Conservation (phyloP, 2,329 filamentous ascomycete genomes). For the Fusarium lyarnte region DNA sequence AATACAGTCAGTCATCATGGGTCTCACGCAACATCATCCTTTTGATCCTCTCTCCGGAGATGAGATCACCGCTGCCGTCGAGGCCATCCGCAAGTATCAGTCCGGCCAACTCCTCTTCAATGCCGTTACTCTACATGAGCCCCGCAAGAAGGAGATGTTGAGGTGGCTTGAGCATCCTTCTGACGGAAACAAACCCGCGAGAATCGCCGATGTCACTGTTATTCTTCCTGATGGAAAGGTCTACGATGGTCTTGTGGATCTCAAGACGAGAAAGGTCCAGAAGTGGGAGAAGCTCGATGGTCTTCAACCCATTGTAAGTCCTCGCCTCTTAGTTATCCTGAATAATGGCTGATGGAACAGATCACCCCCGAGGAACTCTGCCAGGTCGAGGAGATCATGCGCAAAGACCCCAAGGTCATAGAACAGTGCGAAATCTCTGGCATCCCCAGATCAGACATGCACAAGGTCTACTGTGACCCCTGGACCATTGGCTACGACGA, state of each 20-base stretch:
- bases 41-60: slow-evolving; percentile 67
- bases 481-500: slow-evolving; percentile 98
- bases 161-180: slow-evolving; percentile 77
- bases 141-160: slow-evolving; percentile 84
- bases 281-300: slow-evolving; percentile 80
- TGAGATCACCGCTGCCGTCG: slow-evolving; percentile 71
- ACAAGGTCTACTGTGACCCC: slow-evolving; percentile 95
- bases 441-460: slow-evolving; percentile 84
- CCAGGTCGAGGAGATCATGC: slow-evolving; percentile 77
- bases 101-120: slow-evolving; percentile 79
- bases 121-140: slow-evolving; percentile 85
- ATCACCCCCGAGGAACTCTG: slow-evolving; percentile 93
- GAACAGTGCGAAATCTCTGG: slow-evolving; percentile 88
- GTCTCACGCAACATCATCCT: slow-evolving; percentile 33
- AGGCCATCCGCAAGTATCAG: slow-evolving; percentile 74
- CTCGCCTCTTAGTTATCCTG: not conserved
- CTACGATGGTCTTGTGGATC: slow-evolving; percentile 82
- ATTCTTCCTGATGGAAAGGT: slow-evolving; percentile 83
- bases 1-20: slow-evolving; percentile 6
- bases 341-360: slow-evolving; percentile 49
- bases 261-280: slow-evolving; percentile 72
- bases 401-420: slow-evolving; percentile 85
- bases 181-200: slow-evolving; percentile 68
- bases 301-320: slow-evolving; percentile 79
- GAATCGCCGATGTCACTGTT: slow-evolving; percentile 84